A percentile compares a stretch with the other conserved stretches of the same genome.
Conservation (phyloP, 345 rosid species). For the Eucalyptus marginata region DNA sequence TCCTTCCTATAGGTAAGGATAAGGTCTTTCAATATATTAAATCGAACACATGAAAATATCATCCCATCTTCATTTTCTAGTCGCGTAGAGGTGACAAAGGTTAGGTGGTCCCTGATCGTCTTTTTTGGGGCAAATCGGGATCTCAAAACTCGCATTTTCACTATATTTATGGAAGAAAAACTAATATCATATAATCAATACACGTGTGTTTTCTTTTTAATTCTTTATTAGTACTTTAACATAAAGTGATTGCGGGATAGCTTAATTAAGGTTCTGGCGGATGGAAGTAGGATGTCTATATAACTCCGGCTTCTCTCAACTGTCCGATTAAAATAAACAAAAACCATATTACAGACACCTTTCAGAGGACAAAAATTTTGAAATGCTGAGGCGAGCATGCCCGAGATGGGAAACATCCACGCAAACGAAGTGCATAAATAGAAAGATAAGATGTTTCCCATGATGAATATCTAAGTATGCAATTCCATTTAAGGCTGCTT, state of each 20-base stretch:
- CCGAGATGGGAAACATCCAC: neutral
- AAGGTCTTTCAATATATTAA: neutral
- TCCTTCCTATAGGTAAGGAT: neutral
- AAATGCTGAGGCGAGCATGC: neutral
- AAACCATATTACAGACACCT: neutral
- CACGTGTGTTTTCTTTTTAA: neutral
- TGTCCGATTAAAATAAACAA: neutral
- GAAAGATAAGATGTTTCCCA: neutral
- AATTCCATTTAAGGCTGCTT: neutral
- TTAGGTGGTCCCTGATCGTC: neutral
- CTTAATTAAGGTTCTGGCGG: neutral
- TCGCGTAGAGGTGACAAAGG: accelerated
- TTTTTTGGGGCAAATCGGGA: neutral
- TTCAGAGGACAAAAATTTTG: neutral
- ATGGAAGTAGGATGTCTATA: neutral
- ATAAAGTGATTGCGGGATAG: neutral
- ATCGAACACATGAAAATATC: neutral
- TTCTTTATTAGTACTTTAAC: neutral
- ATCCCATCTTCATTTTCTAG: neutral
- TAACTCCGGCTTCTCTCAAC: neutral
- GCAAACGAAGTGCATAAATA: neutral
- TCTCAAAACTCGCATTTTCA: neutral
- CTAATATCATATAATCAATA: neutral
- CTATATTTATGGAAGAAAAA: neutral
- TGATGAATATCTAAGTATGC: neutral